Evolutionary conservation across 2,329 filamentous ascomycete genomes (phyloP).

Genomic region (Lasiodiplodia hormozganensis): DNA sequence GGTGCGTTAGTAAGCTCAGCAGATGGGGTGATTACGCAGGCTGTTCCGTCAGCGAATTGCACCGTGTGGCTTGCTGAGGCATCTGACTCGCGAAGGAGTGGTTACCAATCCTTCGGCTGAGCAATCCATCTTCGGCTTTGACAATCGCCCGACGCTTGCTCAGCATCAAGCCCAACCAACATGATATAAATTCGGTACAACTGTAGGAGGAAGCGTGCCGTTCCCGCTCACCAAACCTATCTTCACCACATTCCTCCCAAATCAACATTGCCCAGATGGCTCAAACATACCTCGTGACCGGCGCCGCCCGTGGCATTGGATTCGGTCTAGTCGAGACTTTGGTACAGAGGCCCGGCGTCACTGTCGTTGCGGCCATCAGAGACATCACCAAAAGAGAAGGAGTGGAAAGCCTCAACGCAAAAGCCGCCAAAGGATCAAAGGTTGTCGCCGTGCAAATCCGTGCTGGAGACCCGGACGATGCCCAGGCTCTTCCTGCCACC

Average conservation of each 20-base stretch:
- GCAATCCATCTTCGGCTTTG: background rate
- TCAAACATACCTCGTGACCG: constrained; percentile 17
- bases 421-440: constrained; percentile 17
- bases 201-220: background rate
- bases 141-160: background rate
- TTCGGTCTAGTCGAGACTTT: constrained; percentile 2
- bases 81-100: background rate
- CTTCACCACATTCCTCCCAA: background rate
- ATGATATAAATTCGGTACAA: background rate
- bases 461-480: background rate
- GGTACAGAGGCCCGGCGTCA: constrained; percentile 4
- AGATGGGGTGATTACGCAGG: background rate
- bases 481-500: background rate
- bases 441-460: constrained; percentile 13
- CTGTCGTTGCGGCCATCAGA: constrained; percentile 3
- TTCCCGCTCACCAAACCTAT: background rate
- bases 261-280: background rate
- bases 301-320: constrained; percentile 13
- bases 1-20: no score
- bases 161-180: background rate
- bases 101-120: background rate
- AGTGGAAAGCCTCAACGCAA: constrained; percentile 11
- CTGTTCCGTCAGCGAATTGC: background rate
- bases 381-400: constrained; percentile 14
- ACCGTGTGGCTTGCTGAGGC: background rate